phyloP scores from a whole-genome alignment of 352 stramenopile genomes.

The Phytophthora pinifolia region DNA sequence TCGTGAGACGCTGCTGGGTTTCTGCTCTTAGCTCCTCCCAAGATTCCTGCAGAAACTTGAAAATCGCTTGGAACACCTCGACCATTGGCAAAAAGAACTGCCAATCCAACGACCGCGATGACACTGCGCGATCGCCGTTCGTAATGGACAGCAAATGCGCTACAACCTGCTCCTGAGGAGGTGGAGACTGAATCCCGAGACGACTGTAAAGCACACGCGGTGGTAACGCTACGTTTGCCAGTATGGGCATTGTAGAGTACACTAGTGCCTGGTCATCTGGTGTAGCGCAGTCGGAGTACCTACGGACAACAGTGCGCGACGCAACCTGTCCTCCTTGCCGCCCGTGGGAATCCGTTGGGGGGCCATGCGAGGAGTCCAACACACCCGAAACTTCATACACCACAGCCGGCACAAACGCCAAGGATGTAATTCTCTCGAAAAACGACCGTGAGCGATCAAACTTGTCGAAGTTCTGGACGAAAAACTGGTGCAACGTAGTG shows the following conservation, averaged over 20 bases:
- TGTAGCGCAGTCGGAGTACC: slow-evolving; percentile 71
- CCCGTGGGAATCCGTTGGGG: not conserved
- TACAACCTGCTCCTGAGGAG: slow-evolving; percentile 63
- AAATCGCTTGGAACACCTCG: slow-evolving; percentile 86
- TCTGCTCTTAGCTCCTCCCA: slow-evolving; percentile 53
- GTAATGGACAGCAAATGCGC: slow-evolving; percentile 62
- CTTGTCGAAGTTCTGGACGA: slow-evolving; percentile 78
- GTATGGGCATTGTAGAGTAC: slow-evolving; percentile 78
- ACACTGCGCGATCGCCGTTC: slow-evolving; percentile 27
- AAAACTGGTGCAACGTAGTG: slow-evolving; percentile 67
- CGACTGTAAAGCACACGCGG: slow-evolving; percentile 83
- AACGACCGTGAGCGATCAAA: slow-evolving; percentile 77
- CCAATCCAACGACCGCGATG: slow-evolving; percentile 47
- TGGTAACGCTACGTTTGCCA: slow-evolving; percentile 61
- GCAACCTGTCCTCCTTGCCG: slow-evolving; percentile 28
- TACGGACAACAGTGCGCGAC: slow-evolving; percentile 53
- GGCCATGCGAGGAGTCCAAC: not conserved
- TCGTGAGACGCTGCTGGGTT: slow-evolving; percentile 43
- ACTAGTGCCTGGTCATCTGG: slow-evolving; percentile 77
- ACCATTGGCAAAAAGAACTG: slow-evolving; percentile 70
- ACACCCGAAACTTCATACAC: slow-evolving; percentile 36
- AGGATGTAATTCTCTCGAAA: slow-evolving; percentile 55
- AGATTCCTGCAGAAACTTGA: slow-evolving; percentile 81
- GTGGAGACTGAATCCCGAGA: slow-evolving; percentile 73
- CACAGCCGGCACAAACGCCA: slow-evolving; percentile 78